Conservation (phyloP, 345 rosid genomes). For the Salix viminalis region DNA sequence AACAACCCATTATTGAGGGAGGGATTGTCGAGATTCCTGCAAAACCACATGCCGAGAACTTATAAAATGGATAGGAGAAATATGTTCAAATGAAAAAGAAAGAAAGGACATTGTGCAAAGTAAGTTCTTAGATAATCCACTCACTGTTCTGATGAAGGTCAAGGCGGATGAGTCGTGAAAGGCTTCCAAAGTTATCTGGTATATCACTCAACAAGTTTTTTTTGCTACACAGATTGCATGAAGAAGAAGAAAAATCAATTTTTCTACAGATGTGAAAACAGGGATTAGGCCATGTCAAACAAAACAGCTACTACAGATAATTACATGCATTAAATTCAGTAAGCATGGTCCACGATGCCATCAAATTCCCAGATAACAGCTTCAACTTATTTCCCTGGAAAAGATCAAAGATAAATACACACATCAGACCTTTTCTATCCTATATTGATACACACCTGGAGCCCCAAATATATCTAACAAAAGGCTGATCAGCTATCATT, state of each 20-base stretch:
- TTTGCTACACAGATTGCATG: constrained; percentile 47
- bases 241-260: background rate
- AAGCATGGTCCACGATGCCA: constrained; percentile 71
- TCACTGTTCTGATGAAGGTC: constrained; percentile 94
- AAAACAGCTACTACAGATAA: constrained; percentile 2
- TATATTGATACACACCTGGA: background rate
- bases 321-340: constrained; percentile 86
- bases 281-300: background rate
- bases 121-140: constrained; percentile 20
- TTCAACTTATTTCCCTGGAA: constrained; percentile 82
- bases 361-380: constrained; percentile 45
- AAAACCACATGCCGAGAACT: constrained; percentile 2
- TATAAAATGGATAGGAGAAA: constrained; percentile 8
- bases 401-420: constrained; percentile 14
- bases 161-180: constrained; percentile 76
- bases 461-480: background rate
- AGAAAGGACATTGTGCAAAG: constrained; percentile 5
- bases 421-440: background rate
- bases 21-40: constrained; percentile 69
- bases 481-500: constrained; percentile 3
- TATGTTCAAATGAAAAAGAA: background rate
- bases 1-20: constrained; percentile 68
- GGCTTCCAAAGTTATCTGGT: constrained; percentile 71
- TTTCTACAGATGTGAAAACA: constrained; percentile 5
- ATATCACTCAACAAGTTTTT: constrained; percentile 64